Evolutionary conservation across 495 filamentous ascomycete genomes (phyloP), one percentile per base, ranked within the genome.

Genomic region (Neurospora tetraspora): DNA sequence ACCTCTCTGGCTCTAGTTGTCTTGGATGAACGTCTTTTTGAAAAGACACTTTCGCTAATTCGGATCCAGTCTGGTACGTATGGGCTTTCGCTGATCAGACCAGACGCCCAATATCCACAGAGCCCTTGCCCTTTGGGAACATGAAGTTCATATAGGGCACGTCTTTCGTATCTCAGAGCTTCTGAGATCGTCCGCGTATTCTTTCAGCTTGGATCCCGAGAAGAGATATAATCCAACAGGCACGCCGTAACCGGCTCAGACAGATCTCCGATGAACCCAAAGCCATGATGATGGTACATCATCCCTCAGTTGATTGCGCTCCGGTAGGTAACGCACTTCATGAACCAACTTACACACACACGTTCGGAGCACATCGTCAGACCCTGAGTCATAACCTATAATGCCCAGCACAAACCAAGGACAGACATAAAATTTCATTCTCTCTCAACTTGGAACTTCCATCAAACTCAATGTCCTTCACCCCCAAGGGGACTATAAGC

Each of bases 401-500:
- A 34, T 14, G 14, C 53, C 14, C 1, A 16, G 14, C 12, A 36
- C 6, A 65, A 34, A 9, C 5, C 47, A 7, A 10, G 5, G 10
- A 65, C 27, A 65, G 7, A 18, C 47, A 16, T 65, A 34, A 34
- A 6, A 65, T 65, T 65, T 36, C 12, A 16, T 65, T 36, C 9
- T 18, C 1, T 10, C 6, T 1, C 23, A 5, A 5, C 53, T 34
- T 34, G 5, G 5, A 16, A 36, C 27, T 18, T 18, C 31, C 0
- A 61, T 31, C 27, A 3, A 31, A 0, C 1, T 65, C 27, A 65
- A 8, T 70, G 20, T 39, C 39, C 27, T 12, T 43, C 61, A 2
- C 72, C 74, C 16, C 75, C 73, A 18, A 78, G 69, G 12, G 76
- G 76, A 65, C 71, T 73, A 74, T 80, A 80, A 38, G 27, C 34